These are phyloP conservation scores for Candolleomyces efflorescens DNA, from an alignment of 768 basidiomycete species.

Conservation along the genomic window DNA sequence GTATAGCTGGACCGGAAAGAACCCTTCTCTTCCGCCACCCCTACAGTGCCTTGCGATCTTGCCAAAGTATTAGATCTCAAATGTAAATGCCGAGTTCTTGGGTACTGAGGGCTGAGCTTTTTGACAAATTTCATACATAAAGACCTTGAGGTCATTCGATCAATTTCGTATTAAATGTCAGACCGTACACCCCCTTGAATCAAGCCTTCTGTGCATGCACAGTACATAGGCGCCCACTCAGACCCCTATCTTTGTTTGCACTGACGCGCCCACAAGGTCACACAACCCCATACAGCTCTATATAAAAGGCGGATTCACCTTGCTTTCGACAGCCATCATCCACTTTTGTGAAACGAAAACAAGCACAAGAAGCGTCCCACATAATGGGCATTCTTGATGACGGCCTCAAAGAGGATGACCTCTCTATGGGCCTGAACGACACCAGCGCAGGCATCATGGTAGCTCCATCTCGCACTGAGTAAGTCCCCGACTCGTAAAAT, in stretches of 20 bases:
- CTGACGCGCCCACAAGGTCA: slow-evolving; percentile 2
- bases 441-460: not conserved
- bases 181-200: too few relatives aligned
- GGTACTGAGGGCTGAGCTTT: too few relatives aligned
- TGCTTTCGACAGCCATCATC: not conserved
- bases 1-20: too few relatives aligned
- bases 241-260: not conserved
- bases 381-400: not conserved
- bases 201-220: not conserved
- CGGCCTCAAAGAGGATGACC: not conserved
- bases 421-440: not conserved
- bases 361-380: not conserved
- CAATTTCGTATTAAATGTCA: too few relatives aligned
- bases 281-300: not conserved
- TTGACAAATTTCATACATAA: too few relatives aligned
- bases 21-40: too few relatives aligned
- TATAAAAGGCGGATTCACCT: not conserved
- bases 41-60: too few relatives aligned
- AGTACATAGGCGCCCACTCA: not conserved
- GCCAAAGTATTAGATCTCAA: too few relatives aligned
- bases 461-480: not conserved
- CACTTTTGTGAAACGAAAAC: not conserved
- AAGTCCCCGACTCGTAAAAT: not conserved
- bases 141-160: too few relatives aligned
- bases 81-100: too few relatives aligned